Evolutionary conservation across 2,329 filamentous ascomycete genomes (phyloP).

Genomic region (Cercospora janseana): DNA sequence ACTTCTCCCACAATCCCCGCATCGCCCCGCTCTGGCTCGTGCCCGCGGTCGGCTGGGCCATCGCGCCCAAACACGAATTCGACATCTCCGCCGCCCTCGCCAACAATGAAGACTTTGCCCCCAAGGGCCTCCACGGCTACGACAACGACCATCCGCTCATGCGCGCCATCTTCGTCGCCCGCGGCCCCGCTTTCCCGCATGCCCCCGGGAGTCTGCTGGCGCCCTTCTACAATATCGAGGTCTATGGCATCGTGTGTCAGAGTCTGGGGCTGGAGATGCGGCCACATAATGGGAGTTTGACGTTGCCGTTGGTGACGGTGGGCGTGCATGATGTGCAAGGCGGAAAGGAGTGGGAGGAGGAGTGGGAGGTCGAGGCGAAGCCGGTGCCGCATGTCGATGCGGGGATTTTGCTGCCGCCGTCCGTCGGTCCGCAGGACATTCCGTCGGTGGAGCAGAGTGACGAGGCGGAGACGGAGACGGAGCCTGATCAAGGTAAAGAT

Average conservation of each 20-base stretch:
- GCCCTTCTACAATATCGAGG: constrained; percentile 84
- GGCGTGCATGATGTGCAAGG: constrained; percentile 54
- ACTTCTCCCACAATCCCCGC: constrained; percentile 81
- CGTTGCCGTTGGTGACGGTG: constrained; percentile 64
- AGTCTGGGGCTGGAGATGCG: constrained; percentile 70
- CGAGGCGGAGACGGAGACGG: neutral
- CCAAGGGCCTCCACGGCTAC: constrained; percentile 86
- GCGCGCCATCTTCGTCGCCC: constrained; percentile 90
- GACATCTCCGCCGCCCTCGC: constrained; percentile 66
- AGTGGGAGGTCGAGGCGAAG: no score
- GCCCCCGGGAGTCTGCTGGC: constrained; percentile 74
- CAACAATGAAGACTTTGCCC: constrained; percentile 68
- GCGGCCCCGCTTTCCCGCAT: constrained; percentile 89
- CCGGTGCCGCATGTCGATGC: constrained; percentile 13
- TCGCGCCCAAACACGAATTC: constrained; percentile 78
- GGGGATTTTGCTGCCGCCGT: constrained; percentile 17
- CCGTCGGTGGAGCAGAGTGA: constrained; percentile 5
- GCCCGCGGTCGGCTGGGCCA: constrained; percentile 87
- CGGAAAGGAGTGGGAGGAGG: no score
- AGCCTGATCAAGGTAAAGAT: neutral
- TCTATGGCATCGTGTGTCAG: constrained; percentile 94
- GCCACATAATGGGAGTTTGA: constrained; percentile 84
- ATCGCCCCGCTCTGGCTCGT: constrained; percentile 96
- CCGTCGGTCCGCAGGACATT: no score
- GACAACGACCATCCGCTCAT: constrained; percentile 93